A percentile compares a stretch with the other conserved stretches of the same genome.
Evolutionary conservation across 345 rosid species (phyloP).

Genomic region (Eucalyptus pauciflora): DNA sequence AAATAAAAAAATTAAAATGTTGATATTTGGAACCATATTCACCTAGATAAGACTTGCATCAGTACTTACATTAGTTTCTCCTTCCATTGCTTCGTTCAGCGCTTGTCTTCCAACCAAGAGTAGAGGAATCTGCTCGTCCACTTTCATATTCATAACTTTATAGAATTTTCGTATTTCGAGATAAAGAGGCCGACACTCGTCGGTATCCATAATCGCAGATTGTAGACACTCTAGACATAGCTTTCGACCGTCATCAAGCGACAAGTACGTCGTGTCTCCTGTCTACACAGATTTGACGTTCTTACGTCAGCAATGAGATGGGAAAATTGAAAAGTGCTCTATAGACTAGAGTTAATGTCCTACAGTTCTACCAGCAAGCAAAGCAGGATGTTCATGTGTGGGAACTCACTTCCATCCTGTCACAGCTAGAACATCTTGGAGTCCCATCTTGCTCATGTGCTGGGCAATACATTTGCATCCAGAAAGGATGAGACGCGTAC

Average conservation of each 20-base stretch:
- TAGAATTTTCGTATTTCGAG: slow-evolving; percentile 24
- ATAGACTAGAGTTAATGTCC: neutral
- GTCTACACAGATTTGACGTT: slow-evolving; percentile 1
- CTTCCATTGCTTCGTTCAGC: slow-evolving; percentile 12
- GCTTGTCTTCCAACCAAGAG: slow-evolving; percentile 34
- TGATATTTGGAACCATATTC: neutral
- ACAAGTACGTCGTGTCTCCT: slow-evolving; percentile 11
- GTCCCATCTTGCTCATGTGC: slow-evolving; percentile 86
- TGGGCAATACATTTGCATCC: slow-evolving; percentile 91
- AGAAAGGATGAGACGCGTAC: slow-evolving; percentile 79
- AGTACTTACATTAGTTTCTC: neutral
- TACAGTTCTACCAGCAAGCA: neutral
- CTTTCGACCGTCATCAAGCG: slow-evolving; percentile 37
- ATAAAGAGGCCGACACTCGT: slow-evolving; percentile 36
- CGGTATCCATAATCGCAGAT: slow-evolving; percentile 23
- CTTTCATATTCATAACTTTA: slow-evolving; percentile 27
- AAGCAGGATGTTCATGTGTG: neutral
- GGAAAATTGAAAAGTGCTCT: neutral
- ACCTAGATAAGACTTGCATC: neutral
- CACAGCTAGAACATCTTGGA: slow-evolving; percentile 88
- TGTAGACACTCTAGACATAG: slow-evolving; percentile 29
- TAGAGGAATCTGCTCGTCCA: slow-evolving; percentile 29
- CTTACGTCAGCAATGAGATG: neutral
- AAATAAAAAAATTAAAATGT: neutral
- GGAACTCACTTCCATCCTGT: slow-evolving; percentile 79